A percentile compares a stretch with the other conserved stretches of the same genome.
phyloP scores from a whole-genome alignment of 1,139 yeast genomes.

The Meyerozyma athensensis region DNA sequence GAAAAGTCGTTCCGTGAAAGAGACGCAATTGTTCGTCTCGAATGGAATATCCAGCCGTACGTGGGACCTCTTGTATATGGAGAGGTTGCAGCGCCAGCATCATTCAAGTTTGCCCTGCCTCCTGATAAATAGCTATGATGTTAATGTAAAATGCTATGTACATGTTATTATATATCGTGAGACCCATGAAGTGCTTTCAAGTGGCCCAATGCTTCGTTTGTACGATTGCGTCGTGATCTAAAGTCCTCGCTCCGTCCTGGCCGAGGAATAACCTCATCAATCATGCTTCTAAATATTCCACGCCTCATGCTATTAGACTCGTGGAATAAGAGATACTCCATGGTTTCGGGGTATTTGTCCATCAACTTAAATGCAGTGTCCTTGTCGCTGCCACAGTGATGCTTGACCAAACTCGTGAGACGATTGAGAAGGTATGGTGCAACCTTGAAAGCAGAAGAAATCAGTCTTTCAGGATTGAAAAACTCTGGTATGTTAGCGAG shows the following conservation, averaged over 20 bases:
- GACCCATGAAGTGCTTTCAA: not conserved
- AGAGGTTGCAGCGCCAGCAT: constrained; percentile 35
- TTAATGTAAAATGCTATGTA: not conserved
- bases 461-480: constrained; percentile 23
- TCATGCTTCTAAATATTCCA: constrained; percentile 19
- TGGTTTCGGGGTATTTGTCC: constrained; percentile 32
- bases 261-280: constrained; percentile 20
- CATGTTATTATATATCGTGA: not conserved
- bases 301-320: constrained; percentile 16
- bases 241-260: constrained; percentile 11
- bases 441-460: constrained; percentile 19
- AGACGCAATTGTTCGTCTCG: constrained; percentile 65
- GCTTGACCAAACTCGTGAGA: constrained; percentile 16
- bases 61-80: constrained; percentile 80
- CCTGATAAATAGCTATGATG: not conserved
- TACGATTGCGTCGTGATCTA: constrained; percentile 1
- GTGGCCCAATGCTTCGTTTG: constrained; percentile 4
- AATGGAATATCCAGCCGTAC: constrained; percentile 92
- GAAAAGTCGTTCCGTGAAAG: constrained; percentile 62
- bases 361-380: constrained; percentile 20
- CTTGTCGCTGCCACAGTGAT: constrained; percentile 15
- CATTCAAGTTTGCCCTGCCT: constrained; percentile 18
- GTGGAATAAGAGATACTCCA: constrained; percentile 24
- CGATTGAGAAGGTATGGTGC: constrained; percentile 13
- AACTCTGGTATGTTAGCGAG: constrained; percentile 19